A percentile compares a stretch with the other conserved stretches of the same genome.
Evolutionary conservation across 306 rosid genomes (phyloP).

Genomic region (Quercus bicolor): DNA sequence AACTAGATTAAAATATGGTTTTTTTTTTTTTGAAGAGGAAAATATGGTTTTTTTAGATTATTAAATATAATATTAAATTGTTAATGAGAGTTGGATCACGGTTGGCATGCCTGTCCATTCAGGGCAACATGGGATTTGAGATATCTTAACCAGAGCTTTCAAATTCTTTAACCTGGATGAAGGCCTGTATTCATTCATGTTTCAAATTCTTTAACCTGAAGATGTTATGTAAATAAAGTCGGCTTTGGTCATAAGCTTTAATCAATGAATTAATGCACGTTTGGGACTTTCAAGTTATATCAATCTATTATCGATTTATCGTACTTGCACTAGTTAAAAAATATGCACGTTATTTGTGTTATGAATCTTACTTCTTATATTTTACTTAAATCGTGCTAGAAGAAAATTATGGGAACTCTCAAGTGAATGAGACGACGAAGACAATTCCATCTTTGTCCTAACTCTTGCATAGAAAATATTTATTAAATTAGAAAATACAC

Average conservation of each 20-base stretch:
- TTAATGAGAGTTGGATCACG: constrained; percentile 46
- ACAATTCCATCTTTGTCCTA: neutral
- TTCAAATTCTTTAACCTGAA: constrained; percentile 16
- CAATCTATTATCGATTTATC: neutral
- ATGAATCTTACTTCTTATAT: neutral
- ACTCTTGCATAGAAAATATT: neutral
- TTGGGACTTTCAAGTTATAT: constrained; percentile 20
- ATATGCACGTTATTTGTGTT: neutral
- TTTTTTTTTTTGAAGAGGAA: too few relatives aligned
- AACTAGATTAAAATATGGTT: neutral
- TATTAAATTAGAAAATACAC: neutral
- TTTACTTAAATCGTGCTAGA: neutral
- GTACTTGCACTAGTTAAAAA: neutral
- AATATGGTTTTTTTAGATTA: neutral
- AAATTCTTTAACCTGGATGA: constrained; percentile 22
- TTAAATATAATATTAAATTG: neutral
- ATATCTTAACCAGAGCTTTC: constrained; percentile 39
- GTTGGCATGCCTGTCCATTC: constrained; percentile 71
- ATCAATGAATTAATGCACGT: constrained; percentile 41
- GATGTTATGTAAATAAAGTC: constrained; percentile 18
- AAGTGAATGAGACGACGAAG: too few relatives aligned
- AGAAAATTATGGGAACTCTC: neutral
- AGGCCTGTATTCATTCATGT: too few relatives aligned
- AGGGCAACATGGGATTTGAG: constrained; percentile 68
- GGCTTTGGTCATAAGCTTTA: constrained; percentile 26